These are phyloP conservation scores for Blastomyces emzantsi DNA, from an alignment of 2,329 filamentous ascomycete species.

Conservation along the genomic window DNA sequence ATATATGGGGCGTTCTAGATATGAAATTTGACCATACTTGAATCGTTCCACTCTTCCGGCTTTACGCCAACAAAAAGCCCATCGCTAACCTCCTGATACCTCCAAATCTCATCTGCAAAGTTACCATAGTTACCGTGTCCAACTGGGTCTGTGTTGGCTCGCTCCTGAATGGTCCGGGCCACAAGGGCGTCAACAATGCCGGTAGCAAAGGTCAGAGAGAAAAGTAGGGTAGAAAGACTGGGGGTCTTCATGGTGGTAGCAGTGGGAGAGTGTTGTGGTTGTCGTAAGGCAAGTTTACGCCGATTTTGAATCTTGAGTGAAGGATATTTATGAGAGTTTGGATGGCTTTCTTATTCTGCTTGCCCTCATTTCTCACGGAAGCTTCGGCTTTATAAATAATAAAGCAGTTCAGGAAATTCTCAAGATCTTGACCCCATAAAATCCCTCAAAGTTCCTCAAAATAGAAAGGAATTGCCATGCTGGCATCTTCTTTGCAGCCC, in stretches of 20 bases:
- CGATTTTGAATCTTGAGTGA: not conserved
- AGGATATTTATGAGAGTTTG: not conserved
- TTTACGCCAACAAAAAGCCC: conserved; percentile 5
- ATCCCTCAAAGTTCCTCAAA: not conserved
- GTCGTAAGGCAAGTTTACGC: not conserved
- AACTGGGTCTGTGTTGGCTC: not conserved
- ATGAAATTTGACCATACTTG: not conserved
- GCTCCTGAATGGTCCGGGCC: not conserved
- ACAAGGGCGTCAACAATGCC: conserved; percentile 2
- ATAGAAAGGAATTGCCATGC: not conserved
- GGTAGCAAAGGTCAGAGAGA: not conserved
- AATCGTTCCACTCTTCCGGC: conserved; percentile 1
- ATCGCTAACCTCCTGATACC: conserved; percentile 4
- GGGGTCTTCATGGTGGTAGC: not conserved
- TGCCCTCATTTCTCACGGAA: not conserved
- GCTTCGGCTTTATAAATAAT: not conserved
- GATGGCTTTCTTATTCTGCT: not conserved
- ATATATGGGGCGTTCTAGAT: not conserved
- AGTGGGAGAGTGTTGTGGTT: not conserved
- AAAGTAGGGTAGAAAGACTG: not conserved
- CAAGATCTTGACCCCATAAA: not conserved
- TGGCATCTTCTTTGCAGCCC: not conserved
- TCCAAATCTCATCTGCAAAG: not conserved
- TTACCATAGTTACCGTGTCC: not conserved
- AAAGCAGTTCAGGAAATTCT: not conserved